Conservation (phyloP, 2,329 filamentous ascomycete species). For the Tolypocladium endophyticum region DNA sequence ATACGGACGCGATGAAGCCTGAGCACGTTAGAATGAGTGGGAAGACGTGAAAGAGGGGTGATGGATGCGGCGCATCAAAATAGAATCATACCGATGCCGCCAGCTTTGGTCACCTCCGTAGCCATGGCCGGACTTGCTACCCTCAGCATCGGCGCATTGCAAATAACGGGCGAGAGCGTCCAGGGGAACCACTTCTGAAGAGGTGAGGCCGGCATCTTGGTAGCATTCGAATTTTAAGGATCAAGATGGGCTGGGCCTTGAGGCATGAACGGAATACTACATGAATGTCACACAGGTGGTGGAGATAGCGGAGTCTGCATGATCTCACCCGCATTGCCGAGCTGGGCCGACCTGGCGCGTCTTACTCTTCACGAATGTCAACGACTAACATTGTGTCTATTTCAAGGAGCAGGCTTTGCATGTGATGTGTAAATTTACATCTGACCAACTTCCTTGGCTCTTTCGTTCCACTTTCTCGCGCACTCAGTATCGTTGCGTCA, state of each 20-base stretch:
- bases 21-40: background rate
- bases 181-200: conserved; percentile 19
- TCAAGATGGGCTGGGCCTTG: background rate
- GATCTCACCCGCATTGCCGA: background rate
- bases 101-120: conserved; percentile 26
- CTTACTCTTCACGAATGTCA: background rate
- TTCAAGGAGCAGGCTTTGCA: background rate
- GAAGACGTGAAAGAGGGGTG: background rate
- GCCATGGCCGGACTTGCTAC: conserved; percentile 21
- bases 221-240: background rate
- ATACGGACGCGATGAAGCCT: conserved; percentile 22
- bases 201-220: conserved; percentile 3
- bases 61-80: background rate
- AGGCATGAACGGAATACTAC: background rate
- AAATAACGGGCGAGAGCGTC: conserved; percentile 17
- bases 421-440: no score
- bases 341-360: background rate
- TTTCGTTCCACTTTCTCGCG: background rate
- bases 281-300: background rate
- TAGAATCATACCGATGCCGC: conserved; percentile 22
- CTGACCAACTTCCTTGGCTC: background rate
- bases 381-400: background rate
- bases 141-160: conserved; percentile 26
- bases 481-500: conserved; percentile 21
- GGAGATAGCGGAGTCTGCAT: background rate